Percentiles rank a stretch among this genome's conserved stretches.
Conservation (phyloP, 2,329 filamentous ascomycete genomes). For the Xylaria sp. region DNA sequence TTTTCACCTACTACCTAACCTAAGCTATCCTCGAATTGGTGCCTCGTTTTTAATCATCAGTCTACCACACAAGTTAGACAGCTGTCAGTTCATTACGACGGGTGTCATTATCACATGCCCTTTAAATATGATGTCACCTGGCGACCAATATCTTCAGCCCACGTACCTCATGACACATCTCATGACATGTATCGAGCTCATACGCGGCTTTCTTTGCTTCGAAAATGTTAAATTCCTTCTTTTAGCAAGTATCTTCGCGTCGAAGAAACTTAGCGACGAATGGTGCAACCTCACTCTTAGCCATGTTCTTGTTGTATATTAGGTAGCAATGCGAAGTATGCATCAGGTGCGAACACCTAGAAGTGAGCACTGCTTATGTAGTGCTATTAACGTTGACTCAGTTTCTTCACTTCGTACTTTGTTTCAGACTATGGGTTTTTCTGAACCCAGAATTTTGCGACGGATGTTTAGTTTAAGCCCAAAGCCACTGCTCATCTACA, state of each 20-base stretch:
- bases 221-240: background rate
- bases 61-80: conserved; percentile 2
- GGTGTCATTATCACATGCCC: conserved; percentile 29
- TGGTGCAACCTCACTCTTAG: background rate
- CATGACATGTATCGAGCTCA: conserved; percentile 5
- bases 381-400: background rate
- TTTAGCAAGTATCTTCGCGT: background rate
- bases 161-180: conserved; percentile 27
- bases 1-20: too few relatives aligned
- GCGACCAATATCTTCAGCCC: conserved; percentile 18
- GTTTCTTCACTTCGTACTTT: background rate
- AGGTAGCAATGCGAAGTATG: background rate
- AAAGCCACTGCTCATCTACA: conserved; percentile 26
- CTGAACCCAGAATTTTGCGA: background rate
- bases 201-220: conserved; percentile 15
- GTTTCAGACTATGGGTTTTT: background rate
- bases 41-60: background rate
- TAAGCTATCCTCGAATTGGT: background rate
- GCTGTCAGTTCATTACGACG: conserved; percentile 27
- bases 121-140: conserved; percentile 31
- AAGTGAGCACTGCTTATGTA: conserved; percentile 1
- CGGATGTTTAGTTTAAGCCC: background rate
- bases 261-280: background rate
- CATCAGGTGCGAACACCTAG: background rate
- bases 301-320: background rate